phyloP scores from a whole-genome alignment of 2,329 filamentous ascomycete species.

The Fusarium guadeloupense region DNA sequence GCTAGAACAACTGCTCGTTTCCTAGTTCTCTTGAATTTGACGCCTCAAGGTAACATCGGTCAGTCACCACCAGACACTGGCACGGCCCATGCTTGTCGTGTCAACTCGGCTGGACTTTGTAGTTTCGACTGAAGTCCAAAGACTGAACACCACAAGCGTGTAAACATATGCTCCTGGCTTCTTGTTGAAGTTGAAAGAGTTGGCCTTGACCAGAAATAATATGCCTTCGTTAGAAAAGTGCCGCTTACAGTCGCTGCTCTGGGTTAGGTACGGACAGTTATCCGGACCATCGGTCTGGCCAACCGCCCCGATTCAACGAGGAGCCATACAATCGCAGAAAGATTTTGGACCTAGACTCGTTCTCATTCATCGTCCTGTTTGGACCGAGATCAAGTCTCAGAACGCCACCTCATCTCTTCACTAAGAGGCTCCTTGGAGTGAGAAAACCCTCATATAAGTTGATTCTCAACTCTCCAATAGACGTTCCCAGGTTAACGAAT shows the following conservation, averaged over 20 bases:
- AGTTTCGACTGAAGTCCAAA: neutral
- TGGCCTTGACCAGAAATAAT: neutral
- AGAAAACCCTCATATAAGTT: no score
- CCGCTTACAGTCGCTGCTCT: no score
- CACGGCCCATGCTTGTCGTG: neutral
- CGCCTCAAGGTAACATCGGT: neutral
- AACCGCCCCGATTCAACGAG: no score
- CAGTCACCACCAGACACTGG: neutral
- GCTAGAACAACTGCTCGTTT: slow-evolving; percentile 3
- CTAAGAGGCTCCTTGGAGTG: neutral
- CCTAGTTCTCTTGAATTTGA: neutral
- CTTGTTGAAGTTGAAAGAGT: no score
- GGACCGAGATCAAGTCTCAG: neutral
- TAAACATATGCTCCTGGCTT: no score
- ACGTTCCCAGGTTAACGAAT: neutral
- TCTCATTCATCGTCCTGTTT: neutral
- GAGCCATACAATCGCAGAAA: no score
- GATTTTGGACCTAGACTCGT: no score
- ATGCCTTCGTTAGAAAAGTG: no score
- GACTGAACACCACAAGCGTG: no score
- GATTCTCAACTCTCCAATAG: no score
- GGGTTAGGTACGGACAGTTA: no score
- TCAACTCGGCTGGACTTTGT: neutral
- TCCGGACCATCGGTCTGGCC: no score
- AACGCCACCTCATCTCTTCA: neutral